Evolutionary conservation across 2,329 filamentous ascomycete species (phyloP).

Genomic region (Aspergillus sp.): DNA sequence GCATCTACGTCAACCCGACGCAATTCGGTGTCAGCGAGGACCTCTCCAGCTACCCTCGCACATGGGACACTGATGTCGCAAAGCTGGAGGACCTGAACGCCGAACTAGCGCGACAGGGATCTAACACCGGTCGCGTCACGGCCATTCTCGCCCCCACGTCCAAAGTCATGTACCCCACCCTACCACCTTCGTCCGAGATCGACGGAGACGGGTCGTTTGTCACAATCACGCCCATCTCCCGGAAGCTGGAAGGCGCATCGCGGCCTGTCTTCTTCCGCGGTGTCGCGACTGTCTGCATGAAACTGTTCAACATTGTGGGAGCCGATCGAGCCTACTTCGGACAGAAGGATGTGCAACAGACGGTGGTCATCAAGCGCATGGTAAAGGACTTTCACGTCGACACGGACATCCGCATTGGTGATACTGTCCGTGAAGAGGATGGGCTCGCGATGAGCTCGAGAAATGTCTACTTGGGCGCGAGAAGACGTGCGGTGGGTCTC

Average conservation of each 20-base stretch:
- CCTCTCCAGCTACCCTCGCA: conserved; percentile 82
- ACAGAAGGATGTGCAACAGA: conserved; percentile 97
- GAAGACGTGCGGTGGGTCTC: conserved; percentile 69
- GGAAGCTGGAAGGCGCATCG: conserved; percentile 77
- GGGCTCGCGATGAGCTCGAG: conserved; percentile 88
- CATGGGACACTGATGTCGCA: conserved; percentile 75
- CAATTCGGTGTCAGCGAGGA: conserved; percentile 93
- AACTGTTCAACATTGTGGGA: conserved; percentile 79
- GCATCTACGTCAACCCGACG: conserved; percentile 93
- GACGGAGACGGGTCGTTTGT: conserved; percentile 85
- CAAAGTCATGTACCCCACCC: conserved; percentile 80
- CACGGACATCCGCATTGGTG: conserved; percentile 69
- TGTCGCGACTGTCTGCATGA: conserved; percentile 95
- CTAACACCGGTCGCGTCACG: conserved; percentile 62
- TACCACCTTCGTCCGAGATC: conserved; percentile 69
- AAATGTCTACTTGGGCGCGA: conserved; percentile 84
- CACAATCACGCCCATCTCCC: conserved; percentile 79
- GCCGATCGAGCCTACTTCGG: conserved; percentile 87
- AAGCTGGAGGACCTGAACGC: conserved; percentile 67
- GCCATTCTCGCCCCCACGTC: conserved; percentile 86
- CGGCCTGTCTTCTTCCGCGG: conserved; percentile 95
- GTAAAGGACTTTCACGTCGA: conserved; percentile 83
- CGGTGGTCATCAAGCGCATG: conserved; percentile 82
- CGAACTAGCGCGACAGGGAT: conserved; percentile 64
- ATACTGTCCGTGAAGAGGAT: conserved; percentile 74